Evolutionary conservation across 331 rosid genomes (phyloP).

Genomic region (Dryas integrifolia): DNA sequence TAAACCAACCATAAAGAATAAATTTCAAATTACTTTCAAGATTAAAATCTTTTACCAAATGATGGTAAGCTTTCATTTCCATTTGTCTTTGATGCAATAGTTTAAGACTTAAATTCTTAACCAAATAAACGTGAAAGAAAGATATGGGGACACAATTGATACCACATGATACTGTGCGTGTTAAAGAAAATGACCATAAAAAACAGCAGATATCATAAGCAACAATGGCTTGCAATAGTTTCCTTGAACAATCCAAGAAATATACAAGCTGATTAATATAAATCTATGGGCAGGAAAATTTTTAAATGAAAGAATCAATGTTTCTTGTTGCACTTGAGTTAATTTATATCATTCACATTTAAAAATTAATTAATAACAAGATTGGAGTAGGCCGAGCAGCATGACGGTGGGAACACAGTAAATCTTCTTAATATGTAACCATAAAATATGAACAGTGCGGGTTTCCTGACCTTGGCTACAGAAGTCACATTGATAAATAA

Average conservation of each 20-base stretch:
- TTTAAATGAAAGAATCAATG: background rate
- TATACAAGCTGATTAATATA: background rate
- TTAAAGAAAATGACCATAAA: background rate
- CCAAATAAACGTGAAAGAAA: background rate
- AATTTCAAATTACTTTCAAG: background rate
- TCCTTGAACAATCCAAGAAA: background rate
- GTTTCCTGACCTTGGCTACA: slow-evolving; percentile 55
- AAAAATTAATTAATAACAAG: background rate
- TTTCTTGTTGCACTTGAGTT: background rate
- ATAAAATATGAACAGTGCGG: slow-evolving; percentile 2
- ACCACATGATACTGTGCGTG: background rate
- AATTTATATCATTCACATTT: background rate
- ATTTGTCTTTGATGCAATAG: background rate
- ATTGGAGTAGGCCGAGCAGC: background rate
- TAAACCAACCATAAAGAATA: background rate
- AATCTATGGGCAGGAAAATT: background rate
- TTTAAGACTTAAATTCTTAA: background rate
- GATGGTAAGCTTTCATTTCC: background rate
- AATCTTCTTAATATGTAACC: background rate
- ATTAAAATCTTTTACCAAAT: background rate
- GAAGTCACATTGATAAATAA: slow-evolving; percentile 91
- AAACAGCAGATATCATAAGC: slow-evolving; percentile 4
- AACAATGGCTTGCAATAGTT: background rate
- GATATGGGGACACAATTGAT: background rate
- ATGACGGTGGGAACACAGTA: background rate